A percentile compares a stretch with the other conserved stretches of the same genome.
phyloP scores from a whole-genome alignment of 768 basidiomycete species.

The Boletus reticulatus region DNA sequence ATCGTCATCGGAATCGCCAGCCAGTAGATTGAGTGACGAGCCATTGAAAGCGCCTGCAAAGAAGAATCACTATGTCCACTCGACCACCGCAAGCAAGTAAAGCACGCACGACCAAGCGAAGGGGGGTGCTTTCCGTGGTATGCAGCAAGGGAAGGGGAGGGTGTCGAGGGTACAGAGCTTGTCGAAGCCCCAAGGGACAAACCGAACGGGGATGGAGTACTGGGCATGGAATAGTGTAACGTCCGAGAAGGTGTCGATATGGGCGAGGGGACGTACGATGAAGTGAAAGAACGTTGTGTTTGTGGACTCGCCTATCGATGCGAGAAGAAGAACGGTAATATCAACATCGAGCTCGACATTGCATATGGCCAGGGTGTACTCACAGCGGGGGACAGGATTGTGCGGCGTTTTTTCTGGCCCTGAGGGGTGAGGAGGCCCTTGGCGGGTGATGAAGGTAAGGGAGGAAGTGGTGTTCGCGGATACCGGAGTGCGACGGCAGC shows the following conservation, averaged over 20 bases:
- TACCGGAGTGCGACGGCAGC: slow-evolving; percentile 35
- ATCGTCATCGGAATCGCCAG: slow-evolving; percentile 31
- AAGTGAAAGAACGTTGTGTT: slow-evolving; percentile 26
- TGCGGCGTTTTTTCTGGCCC: slow-evolving; percentile 27
- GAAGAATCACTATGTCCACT: background rate
- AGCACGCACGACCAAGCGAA: slow-evolving; percentile 35
- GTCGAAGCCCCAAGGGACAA: slow-evolving; percentile 33
- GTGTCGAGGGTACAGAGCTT: slow-evolving; percentile 31
- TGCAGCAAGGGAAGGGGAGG: slow-evolving; percentile 38
- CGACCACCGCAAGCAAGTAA: background rate
- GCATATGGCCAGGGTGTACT: background rate
- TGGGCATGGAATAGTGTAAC: slow-evolving; percentile 33
- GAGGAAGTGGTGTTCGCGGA: slow-evolving; percentile 32
- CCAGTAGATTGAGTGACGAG: slow-evolving; percentile 24
- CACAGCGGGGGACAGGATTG: slow-evolving; percentile 23
- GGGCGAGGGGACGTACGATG: slow-evolving; percentile 31
- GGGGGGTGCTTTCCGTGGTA: slow-evolving; percentile 38
- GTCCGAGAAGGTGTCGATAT: slow-evolving; percentile 34
- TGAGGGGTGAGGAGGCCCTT: slow-evolving; percentile 23
- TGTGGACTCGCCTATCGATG: slow-evolving; percentile 25
- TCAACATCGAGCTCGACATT: background rate
- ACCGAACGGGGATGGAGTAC: slow-evolving; percentile 38
- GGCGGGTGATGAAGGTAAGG: slow-evolving; percentile 22
- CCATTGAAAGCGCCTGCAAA: slow-evolving; percentile 29
- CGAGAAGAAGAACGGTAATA: background rate